Percentiles rank a stretch among this genome's conserved stretches.
Conservation (phyloP, 345 rosid genomes). For the Citrus reticulata region DNA sequence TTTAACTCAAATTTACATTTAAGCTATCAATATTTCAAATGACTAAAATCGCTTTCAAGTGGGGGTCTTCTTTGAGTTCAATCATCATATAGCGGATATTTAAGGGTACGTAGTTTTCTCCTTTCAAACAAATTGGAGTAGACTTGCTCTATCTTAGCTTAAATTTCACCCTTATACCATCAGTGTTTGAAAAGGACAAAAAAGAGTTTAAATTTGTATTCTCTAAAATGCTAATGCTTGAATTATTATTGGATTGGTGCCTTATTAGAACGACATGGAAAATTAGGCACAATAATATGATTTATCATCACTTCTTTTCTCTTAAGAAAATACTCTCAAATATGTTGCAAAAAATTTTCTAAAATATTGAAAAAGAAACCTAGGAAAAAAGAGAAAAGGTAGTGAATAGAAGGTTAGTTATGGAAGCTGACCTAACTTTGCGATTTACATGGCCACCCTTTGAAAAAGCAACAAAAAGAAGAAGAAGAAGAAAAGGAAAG, state of each 20-base stretch:
- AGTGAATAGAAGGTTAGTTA: not conserved
- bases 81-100: not conserved
- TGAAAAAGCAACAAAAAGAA: not conserved
- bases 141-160: too few relatives aligned
- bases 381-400: not conserved
- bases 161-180: too few relatives aligned
- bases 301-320: too few relatives aligned
- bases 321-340: not conserved
- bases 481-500: not conserved
- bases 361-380: not conserved
- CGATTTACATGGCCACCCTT: conserved; percentile 5
- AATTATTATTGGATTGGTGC: too few relatives aligned
- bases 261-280: too few relatives aligned
- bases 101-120: not conserved
- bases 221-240: too few relatives aligned
- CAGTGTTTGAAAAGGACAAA: too few relatives aligned
- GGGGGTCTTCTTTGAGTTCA: not conserved
- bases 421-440: conserved; percentile 12
- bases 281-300: not conserved
- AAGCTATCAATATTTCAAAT: not conserved
- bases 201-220: too few relatives aligned
- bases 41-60: too few relatives aligned
- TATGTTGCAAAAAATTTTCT: not conserved
- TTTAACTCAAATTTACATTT: not conserved
- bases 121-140: too few relatives aligned